These are phyloP conservation scores for Saksenaea oblongispora DNA, from an alignment of 371 early-diverging fungal genomes.

Conservation along the genomic window DNA sequence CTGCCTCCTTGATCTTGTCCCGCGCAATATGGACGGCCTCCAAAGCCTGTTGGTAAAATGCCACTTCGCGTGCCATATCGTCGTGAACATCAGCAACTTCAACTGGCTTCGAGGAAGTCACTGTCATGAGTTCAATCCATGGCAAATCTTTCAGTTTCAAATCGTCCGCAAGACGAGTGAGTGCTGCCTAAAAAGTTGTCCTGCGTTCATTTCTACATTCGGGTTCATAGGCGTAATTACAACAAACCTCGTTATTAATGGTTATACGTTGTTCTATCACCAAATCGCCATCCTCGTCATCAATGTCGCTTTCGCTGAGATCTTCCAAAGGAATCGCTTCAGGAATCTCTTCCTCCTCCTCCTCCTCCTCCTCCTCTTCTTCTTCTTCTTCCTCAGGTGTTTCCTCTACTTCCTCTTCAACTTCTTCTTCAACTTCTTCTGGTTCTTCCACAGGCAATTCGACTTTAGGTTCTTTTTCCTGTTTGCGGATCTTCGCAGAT, in stretches of 20 bases:
- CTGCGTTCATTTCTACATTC: neutral
- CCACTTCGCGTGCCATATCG: conserved; percentile 89
- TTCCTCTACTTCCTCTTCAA: conserved; percentile 28
- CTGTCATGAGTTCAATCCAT: conserved; percentile 82
- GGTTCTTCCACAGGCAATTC: conserved; percentile 58
- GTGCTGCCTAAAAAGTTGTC: conserved; percentile 45
- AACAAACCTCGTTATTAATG: conserved; percentile 69
- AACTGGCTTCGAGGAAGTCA: conserved; percentile 68
- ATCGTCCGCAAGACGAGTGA: conserved; percentile 62
- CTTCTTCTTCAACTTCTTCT: conserved; percentile 71
- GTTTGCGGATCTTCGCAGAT: neutral
- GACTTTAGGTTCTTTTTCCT: conserved; percentile 17
- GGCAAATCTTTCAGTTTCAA: conserved; percentile 70
- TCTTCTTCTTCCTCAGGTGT: conserved; percentile 1
- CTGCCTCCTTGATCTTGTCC: conserved; percentile 55
- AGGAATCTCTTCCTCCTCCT: conserved; percentile 26
- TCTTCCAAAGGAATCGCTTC: conserved; percentile 35
- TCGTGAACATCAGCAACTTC: conserved; percentile 72
- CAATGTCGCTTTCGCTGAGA: conserved; percentile 32
- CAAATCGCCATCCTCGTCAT: conserved; percentile 61
- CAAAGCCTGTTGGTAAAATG: conserved; percentile 88
- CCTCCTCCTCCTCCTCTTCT: neutral
- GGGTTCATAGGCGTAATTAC: too few relatives aligned
- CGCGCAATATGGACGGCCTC: conserved; percentile 76
- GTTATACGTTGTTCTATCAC: conserved; percentile 63